Percentiles rank a stretch among this genome's conserved stretches.
Evolutionary conservation across 2,329 filamentous ascomycete species (phyloP).

Genomic region (Aspergillus persii): DNA sequence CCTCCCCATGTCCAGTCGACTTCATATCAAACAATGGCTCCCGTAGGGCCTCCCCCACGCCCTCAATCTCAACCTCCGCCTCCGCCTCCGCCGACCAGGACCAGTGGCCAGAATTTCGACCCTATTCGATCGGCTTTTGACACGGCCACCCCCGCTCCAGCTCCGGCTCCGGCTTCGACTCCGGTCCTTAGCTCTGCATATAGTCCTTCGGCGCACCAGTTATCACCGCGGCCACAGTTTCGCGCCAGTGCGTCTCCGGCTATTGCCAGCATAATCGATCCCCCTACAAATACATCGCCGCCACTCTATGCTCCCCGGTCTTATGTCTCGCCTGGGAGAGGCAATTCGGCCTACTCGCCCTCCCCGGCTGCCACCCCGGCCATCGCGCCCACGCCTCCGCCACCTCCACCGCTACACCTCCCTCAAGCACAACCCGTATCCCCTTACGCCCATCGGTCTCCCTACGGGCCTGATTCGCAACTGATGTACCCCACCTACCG

Average conservation of each 20-base stretch:
- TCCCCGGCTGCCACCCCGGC: conserved; percentile 25
- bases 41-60: conserved; percentile 32
- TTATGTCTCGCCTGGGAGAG: conserved; percentile 29
- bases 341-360: conserved; percentile 22
- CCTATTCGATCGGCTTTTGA: conserved; percentile 74
- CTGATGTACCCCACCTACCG: conserved; percentile 21
- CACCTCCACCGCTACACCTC: conserved; percentile 23
- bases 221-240: conserved; percentile 51
- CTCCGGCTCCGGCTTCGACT: conserved; percentile 26
- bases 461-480: conserved; percentile 23
- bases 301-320: conserved; percentile 27
- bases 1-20: conserved; percentile 25
- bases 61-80: conserved; percentile 46
- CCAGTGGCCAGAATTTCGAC: conserved; percentile 82
- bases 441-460: conserved; percentile 24
- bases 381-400: conserved; percentile 23
- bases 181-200: conserved; percentile 32
- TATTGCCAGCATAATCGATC: conserved; percentile 86
- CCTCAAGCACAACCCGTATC: conserved; percentile 23
- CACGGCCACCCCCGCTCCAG: conserved; percentile 35
- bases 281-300: conserved; percentile 40
- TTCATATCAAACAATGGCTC: conserved; percentile 20
- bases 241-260: conserved; percentile 87
- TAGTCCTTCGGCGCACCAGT: conserved; percentile 47
- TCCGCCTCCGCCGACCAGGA: conserved; percentile 49